A percentile compares a stretch with the other conserved stretches of the same genome.
Conservation (phyloP, 305 asterid species). For the Solanum aculeatissimum region DNA sequence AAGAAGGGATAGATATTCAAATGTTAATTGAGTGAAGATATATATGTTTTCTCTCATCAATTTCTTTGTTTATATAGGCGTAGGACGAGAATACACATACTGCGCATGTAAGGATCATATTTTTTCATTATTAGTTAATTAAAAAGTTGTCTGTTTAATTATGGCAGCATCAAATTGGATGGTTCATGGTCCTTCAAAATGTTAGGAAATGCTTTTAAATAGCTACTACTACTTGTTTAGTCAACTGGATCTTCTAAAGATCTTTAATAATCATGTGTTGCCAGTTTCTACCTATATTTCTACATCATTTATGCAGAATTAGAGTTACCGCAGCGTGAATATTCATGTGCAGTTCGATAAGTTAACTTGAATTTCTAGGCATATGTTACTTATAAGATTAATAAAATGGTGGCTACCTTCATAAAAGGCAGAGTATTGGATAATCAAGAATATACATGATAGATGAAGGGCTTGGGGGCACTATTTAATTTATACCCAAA, state of each 20-base stretch:
- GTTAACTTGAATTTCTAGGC: not conserved
- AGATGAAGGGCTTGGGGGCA: not conserved
- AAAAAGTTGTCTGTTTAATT: not conserved
- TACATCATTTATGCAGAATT: not conserved
- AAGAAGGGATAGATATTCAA: not conserved
- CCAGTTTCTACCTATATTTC: not conserved
- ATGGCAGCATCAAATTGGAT: constrained; percentile 1
- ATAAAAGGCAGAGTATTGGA: not conserved
- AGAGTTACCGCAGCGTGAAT: not conserved
- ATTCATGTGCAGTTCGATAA: not conserved
- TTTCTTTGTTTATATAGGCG: not conserved
- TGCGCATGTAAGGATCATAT: not conserved
- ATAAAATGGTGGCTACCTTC: too few relatives aligned
- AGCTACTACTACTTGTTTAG: not conserved
- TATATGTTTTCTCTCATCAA: not conserved
- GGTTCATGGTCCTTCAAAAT: constrained; percentile 5
- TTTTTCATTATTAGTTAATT: not conserved
- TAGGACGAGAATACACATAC: not conserved
- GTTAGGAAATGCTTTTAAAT: not conserved
- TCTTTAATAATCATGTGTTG: not conserved
- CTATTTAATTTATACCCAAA: not conserved
- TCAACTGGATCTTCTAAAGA: not conserved
- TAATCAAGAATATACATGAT: not conserved
- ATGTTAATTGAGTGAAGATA: not conserved
- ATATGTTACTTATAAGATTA: too few relatives aligned